A percentile compares a stretch with the other conserved stretches of the same genome.
Evolutionary conservation across 306 rosid species (phyloP).

Genomic region (Quercus gilva): DNA sequence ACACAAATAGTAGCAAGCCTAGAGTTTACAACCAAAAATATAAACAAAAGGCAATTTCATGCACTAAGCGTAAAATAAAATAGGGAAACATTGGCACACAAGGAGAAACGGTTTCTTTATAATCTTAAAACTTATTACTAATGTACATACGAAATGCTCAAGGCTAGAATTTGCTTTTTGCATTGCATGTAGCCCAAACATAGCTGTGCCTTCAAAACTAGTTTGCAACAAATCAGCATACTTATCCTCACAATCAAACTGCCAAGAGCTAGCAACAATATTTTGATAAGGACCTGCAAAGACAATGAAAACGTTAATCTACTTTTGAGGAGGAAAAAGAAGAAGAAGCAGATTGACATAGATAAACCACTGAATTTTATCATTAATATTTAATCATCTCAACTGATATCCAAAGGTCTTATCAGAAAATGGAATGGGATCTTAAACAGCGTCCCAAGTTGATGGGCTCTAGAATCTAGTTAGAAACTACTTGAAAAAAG

Average conservation of each 20-base stretch:
- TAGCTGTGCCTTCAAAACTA: constrained; percentile 38
- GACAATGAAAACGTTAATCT: constrained; percentile 10
- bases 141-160: constrained; percentile 79
- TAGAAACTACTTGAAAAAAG: too few species aligned
- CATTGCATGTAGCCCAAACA: constrained; percentile 76
- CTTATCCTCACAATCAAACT: constrained; percentile 19
- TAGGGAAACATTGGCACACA: too few species aligned
- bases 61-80: too few species aligned
- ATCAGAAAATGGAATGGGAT: too few species aligned
- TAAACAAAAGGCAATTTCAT: too few species aligned
- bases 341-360: neutral
- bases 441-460: neutral
- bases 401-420: neutral
- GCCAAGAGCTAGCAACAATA: constrained; percentile 29
- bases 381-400: neutral
- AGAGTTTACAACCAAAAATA: too few species aligned
- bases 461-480: neutral
- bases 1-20: too few species aligned
- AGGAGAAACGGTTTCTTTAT: too few species aligned
- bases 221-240: constrained; percentile 19
- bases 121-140: too few species aligned
- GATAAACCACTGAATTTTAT: neutral
- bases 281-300: constrained; percentile 43
- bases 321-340: neutral
- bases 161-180: constrained; percentile 84